phyloP scores from a whole-genome alignment of 164 flowering plant genomes.

The Euptelea pleiosperma region DNA sequence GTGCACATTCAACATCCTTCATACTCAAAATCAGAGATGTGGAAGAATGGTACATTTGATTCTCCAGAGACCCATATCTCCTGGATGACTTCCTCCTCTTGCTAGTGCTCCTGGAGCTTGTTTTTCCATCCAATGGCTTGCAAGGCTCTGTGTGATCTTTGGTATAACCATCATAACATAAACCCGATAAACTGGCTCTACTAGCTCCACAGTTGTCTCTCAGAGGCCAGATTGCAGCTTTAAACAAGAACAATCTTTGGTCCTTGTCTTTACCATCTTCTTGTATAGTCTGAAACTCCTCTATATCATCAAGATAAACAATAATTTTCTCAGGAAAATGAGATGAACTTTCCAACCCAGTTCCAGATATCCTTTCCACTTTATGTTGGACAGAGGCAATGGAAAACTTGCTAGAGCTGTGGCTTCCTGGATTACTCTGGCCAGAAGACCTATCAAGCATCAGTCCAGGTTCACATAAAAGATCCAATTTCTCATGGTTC shows the following conservation, averaged over 20 bases:
- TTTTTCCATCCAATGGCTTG: conserved; percentile 16
- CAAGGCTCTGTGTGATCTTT: conserved; percentile 1
- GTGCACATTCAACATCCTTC: conserved; percentile 27
- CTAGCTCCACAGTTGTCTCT: not conserved
- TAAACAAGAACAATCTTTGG: conserved; percentile 54
- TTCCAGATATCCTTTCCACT: conserved; percentile 10
- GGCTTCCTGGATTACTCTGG: conserved; percentile 3
- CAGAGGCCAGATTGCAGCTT: conserved; percentile 15
- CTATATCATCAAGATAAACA: conserved; percentile 55
- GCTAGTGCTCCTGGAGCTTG: conserved; percentile 19
- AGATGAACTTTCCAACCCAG: conserved; percentile 38
- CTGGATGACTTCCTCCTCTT: conserved; percentile 21
- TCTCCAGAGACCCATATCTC: conserved; percentile 32
- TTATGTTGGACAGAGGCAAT: conserved; percentile 6
- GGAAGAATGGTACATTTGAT: not conserved
- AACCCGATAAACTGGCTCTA: conserved; percentile 9
- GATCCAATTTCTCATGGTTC: not conserved
- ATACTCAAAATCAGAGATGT: conserved; percentile 9
- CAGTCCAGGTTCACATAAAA: not conserved
- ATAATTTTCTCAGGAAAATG: conserved; percentile 30
- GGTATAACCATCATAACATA: not conserved
- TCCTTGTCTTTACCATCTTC: conserved; percentile 38
- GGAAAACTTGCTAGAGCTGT: not conserved
- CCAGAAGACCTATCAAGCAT: not conserved
- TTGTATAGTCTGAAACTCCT: conserved; percentile 35